Base-by-base conservation (phyloP, 306 rosid genomes). In the Vachellia collinsii region DNA sequence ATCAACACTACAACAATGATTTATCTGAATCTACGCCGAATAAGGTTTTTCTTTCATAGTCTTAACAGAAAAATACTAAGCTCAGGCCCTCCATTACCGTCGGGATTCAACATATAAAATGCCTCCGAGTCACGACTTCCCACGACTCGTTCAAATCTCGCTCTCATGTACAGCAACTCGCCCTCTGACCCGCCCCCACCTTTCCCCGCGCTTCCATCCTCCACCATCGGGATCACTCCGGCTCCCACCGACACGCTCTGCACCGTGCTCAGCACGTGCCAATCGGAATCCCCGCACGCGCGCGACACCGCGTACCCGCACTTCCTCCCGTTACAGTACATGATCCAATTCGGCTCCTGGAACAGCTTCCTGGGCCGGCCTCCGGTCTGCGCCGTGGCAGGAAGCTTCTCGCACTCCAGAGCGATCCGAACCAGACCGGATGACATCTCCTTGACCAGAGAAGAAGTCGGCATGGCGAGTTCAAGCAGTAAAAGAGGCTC, bases 81-180 rank as follows among this genome's bases (percentile, higher is more conserved):
- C 68, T 94, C 99, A n/a, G 99, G 93, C 29, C 97, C 93, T 36
- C 93, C 97, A 74, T 87, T 90, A 25, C 95, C 97, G 51, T 94
- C 99, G 2, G 99, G 99, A 56, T 94, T 94, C 90, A 92, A 72
- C 99, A 94, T 94, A 69, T 92, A 94, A 78, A 94, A 92, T 19
- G 99, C 99, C 80, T 94, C 97, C 83, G 97, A 92, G 91, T 94
- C 97, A 74, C 95, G 94, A 82, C 97, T 92, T 11, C 97, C 99
- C 17, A 94, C 97, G 13, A 94, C 99, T 83, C 99, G 90, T 63
- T 94, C 99, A 74, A 94, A 94, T 83, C 87, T 79, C 0, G 99
- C 97, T 59, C 99, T 91, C 99, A 94, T 94, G 13, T 94, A 94
- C 80, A 94, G 88, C 92, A 92, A 83, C 91, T 93, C 99, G 1